These are phyloP conservation scores for Candida xiaguanensis DNA, from an alignment of 805 yeast species.

Conservation along the genomic window DNA sequence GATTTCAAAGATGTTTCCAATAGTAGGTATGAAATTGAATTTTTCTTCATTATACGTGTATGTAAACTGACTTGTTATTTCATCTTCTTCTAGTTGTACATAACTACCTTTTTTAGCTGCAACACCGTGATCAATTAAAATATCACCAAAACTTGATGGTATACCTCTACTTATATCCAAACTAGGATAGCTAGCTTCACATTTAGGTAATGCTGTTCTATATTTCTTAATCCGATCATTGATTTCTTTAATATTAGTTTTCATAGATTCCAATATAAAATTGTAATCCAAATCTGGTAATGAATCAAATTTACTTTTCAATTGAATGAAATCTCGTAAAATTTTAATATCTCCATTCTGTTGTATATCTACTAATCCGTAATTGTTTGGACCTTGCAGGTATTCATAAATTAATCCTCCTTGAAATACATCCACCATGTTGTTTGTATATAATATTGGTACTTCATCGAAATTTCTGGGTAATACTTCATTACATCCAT, in stretches of 20 bases:
- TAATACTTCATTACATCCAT: constrained; percentile 77
- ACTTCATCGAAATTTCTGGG: constrained; percentile 83
- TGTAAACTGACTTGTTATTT: constrained; percentile 39
- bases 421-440: constrained; percentile 73
- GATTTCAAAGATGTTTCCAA: constrained; percentile 7
- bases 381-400: constrained; percentile 73
- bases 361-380: constrained; percentile 62
- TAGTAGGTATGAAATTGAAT: constrained; percentile 1
- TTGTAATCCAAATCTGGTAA: constrained; percentile 24
- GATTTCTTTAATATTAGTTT: constrained; percentile 19
- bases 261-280: constrained; percentile 22
- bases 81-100: constrained; percentile 41
- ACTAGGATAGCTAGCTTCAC: constrained; percentile 31
- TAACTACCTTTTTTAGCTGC: constrained; percentile 45
- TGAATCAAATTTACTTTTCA: constrained; percentile 41
- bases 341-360: constrained; percentile 41
- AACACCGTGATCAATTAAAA: constrained; percentile 49
- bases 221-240: constrained; percentile 17
- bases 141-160: constrained; percentile 42
- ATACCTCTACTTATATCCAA: constrained; percentile 39
- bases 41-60: constrained; percentile 22
- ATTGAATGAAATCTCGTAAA: constrained; percentile 40
- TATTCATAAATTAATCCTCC: constrained; percentile 87
- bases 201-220: constrained; percentile 21
- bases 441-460: constrained; percentile 58